phyloP scores from a whole-genome alignment of 257 asterid species.

The Eucommia ulmoides region DNA sequence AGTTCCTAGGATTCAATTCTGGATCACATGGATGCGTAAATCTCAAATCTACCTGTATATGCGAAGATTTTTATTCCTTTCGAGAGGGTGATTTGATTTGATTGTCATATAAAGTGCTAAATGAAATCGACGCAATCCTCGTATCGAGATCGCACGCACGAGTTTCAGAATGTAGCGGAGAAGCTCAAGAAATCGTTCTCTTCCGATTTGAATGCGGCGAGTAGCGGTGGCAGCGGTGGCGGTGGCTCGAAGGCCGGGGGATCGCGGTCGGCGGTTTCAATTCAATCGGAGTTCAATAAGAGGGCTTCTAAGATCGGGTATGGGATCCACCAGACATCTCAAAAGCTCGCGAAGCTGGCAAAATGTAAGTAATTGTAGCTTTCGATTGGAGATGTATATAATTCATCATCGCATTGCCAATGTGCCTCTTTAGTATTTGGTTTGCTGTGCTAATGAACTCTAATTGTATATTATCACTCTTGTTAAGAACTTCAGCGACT shows the following conservation, averaged over 20 bases:
- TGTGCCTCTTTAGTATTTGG: neutral
- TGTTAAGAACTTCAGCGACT: too few species aligned
- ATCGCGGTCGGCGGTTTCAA: conserved; percentile 44
- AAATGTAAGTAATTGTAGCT: conserved; percentile 39
- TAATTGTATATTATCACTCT: too few species aligned
- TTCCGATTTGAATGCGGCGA: conserved; percentile 39
- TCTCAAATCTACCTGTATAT: too few species aligned
- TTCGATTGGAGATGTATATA: neutral
- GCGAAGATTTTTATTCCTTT: too few species aligned
- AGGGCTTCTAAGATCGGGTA: conserved; percentile 83
- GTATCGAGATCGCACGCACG: conserved; percentile 82
- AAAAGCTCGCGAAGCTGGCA: conserved; percentile 86
- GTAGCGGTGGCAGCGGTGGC: conserved; percentile 23
- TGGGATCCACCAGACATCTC: conserved; percentile 90
- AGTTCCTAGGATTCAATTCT: too few species aligned
- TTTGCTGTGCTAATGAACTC: neutral
- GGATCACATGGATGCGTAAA: too few species aligned
- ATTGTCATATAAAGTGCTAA: too few species aligned
- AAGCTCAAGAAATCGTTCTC: conserved; percentile 45
- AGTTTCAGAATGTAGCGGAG: conserved; percentile 59
- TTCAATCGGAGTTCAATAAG: conserved; percentile 75
- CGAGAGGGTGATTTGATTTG: too few species aligned
- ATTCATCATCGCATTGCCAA: neutral
- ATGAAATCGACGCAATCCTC: conserved; percentile 55
- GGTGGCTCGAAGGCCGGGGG: conserved; percentile 27